Evolutionary conservation across 2,329 filamentous ascomycete genomes (phyloP), one percentile per base, ranked within the genome.

Genomic region (Sphaerulina musiva): DNA sequence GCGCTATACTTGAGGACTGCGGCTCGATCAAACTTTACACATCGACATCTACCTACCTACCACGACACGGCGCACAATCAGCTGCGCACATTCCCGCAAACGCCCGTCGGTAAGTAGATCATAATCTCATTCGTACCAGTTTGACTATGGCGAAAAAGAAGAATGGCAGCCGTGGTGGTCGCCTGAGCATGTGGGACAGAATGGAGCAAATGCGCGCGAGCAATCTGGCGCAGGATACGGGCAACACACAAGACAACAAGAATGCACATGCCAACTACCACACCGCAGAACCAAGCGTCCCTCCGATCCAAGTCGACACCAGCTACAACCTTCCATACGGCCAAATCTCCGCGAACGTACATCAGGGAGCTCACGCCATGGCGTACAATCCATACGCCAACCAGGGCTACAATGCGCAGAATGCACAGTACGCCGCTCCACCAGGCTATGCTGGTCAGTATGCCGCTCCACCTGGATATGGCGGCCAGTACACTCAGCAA

Each of bases 401-500:
- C 41, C 53, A 50, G 52, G 57, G 56, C 43, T 59, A 58, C 51
- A 54, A 54, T 46, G 54, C 57, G 48, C 48, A 46, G 34, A 45
- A 51, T 41, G 12, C 48, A 40, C 56, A 55, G 56, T 62, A 59
- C 55, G 59, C 56, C 36, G 56, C 57, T 42, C 56, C 63, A 41
- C 53, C 59, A 39, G 59, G 57, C 31, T 60, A 62, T 56, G 43
- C 53, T 36, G 70, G 69, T 60, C 58, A 64, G 51, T 60, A 62
- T 53, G 44, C 54, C 41, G 57, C 57, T 45, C 56, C 63, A 41
- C 53, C 59, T 42, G 59, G 57, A 31, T 60, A 62, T 57, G 43
- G 54, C 31, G 70, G 69, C 60, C 58, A 64, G 48, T 60, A 62
- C 55, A 44, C 59, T 56, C 58, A 60, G 53, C 59, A 54, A 50